phyloP scores from a whole-genome alignment of 441 rosid genomes.

The Mallotus repandus region DNA sequence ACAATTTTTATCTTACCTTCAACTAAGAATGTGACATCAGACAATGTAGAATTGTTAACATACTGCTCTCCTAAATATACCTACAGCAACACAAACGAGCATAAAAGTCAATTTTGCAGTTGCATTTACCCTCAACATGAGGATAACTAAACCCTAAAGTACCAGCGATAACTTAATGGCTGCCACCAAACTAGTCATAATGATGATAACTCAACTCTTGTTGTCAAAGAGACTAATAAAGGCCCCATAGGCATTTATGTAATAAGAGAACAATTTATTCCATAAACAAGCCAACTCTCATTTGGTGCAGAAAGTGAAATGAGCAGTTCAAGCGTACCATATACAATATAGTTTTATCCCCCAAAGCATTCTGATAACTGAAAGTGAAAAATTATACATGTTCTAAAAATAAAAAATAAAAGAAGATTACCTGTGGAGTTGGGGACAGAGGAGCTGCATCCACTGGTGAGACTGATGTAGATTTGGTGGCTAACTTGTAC shows the following conservation, averaged over 20 bases:
- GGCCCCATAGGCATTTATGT: not conserved
- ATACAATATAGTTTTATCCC: not conserved
- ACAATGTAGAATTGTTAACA: constrained; percentile 82
- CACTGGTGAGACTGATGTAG: constrained; percentile 64
- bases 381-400: not conserved
- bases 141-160: not conserved
- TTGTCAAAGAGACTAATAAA: not conserved
- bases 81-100: constrained; percentile 35
- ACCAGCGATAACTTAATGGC: not conserved
- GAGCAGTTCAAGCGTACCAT: not conserved
- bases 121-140: not conserved
- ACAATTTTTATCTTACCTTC: constrained; percentile 55
- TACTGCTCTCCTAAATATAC: constrained; percentile 94
- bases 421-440: constrained; percentile 65
- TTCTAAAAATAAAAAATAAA: not conserved
- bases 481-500: constrained; percentile 78
- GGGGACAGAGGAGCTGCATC: constrained; percentile 96
- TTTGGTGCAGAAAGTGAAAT: not conserved
- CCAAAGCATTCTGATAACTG: not conserved
- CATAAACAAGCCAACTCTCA: not conserved
- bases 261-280: not conserved
- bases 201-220: not conserved
- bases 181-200: not conserved
- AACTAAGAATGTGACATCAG: constrained; percentile 92
- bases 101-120: not conserved